These are phyloP conservation scores for Styphnolobium japonicum DNA, from an alignment of 306 rosid species.

Conservation along the genomic window DNA sequence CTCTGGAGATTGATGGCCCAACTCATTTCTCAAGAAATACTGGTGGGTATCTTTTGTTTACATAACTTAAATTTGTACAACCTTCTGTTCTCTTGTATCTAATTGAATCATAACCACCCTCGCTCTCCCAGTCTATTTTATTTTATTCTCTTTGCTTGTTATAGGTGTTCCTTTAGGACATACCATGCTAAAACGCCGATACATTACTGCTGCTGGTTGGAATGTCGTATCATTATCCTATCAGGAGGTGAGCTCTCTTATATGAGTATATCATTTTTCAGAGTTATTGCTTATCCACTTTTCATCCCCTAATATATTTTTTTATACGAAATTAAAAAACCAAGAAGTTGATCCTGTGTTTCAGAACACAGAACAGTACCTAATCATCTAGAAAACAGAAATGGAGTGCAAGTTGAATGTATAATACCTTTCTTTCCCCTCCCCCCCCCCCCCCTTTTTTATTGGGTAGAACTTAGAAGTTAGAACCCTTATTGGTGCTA, in stretches of 20 bases:
- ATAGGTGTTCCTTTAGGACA: constrained; percentile 86
- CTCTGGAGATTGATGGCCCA: constrained; percentile 96
- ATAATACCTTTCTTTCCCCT: background rate
- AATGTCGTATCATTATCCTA: constrained; percentile 61
- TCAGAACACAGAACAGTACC: background rate
- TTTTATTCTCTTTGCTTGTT: constrained; percentile 10
- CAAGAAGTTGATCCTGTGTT: background rate
- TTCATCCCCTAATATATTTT: background rate
- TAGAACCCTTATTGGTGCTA: background rate
- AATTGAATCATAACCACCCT: background rate
- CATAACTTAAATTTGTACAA: background rate
- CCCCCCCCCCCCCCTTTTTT: too few relatives aligned
- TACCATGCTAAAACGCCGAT: constrained; percentile 76
- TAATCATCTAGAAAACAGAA: background rate
- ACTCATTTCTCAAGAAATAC: constrained; percentile 96
- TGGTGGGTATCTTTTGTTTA: constrained; percentile 41
- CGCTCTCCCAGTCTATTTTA: background rate
- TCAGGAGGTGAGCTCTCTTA: constrained; percentile 61
- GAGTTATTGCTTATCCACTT: background rate
- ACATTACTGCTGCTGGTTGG: constrained; percentile 84
- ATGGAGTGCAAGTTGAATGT: background rate
- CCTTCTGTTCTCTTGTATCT: background rate
- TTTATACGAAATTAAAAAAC: background rate
- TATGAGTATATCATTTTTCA: background rate
- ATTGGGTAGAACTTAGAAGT: too few relatives aligned